Conservation (phyloP, 2,329 filamentous ascomycete genomes). For the Paracoccidioides lutzii region DNA sequence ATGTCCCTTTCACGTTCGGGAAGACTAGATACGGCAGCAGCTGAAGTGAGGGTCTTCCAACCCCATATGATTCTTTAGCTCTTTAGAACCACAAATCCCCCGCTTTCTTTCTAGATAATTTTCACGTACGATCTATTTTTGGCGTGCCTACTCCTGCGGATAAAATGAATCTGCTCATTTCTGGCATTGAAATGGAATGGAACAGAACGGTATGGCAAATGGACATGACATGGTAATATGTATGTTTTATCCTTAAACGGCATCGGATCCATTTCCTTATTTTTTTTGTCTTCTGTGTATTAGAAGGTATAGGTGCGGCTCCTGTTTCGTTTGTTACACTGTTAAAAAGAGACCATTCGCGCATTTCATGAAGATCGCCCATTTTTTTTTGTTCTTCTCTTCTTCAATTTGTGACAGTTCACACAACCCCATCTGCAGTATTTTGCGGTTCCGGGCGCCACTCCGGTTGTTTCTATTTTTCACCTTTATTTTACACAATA, state of each 20-base stretch:
- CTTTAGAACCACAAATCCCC: neutral
- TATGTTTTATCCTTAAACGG: neutral
- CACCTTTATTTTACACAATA: no score
- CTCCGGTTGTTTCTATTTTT: no score
- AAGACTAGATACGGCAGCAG: slow-evolving; percentile 59
- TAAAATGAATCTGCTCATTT: neutral
- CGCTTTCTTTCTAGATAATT: neutral
- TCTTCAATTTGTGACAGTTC: no score
- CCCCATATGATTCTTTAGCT: neutral
- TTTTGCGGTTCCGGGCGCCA: no score
- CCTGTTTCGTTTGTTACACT: neutral
- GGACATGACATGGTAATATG: neutral
- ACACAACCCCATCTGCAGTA: no score
- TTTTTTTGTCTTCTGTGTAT: neutral
- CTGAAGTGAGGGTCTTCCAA: neutral
- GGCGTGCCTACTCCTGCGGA: neutral
- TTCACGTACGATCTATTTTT: neutral
- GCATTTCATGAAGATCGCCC: neutral
- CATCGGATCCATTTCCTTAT: neutral
- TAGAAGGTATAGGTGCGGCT: neutral
- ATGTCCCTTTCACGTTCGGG: slow-evolving; percentile 84
- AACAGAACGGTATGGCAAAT: neutral
- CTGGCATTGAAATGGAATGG: neutral
- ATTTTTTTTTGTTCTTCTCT: no score
- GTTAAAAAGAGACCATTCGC: neutral